Percentiles rank a stretch among this genome's conserved stretches.
phyloP scores from a whole-genome alignment of 345 rosid species.

The Hibiscus mutabilis region DNA sequence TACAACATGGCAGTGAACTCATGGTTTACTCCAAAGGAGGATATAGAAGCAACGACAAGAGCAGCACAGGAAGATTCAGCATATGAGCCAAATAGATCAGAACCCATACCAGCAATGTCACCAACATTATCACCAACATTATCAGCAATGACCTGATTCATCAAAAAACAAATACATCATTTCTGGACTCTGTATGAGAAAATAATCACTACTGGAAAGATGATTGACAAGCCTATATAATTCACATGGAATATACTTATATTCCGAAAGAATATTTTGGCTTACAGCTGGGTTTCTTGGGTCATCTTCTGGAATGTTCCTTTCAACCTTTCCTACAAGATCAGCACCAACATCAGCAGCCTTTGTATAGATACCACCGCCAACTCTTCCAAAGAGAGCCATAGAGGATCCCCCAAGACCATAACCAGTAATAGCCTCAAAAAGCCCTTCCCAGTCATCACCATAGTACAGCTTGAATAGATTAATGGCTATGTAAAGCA shows the following conservation, averaged over 20 bases:
- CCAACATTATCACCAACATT: constrained; percentile 86
- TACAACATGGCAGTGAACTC: constrained; percentile 61
- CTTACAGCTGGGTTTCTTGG: constrained; percentile 84
- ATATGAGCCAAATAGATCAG: constrained; percentile 69
- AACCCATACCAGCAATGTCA: constrained; percentile 83
- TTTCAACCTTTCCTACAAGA: constrained; percentile 80
- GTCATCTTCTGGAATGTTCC: constrained; percentile 77
- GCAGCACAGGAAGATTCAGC: constrained; percentile 82
- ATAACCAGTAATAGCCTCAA: constrained; percentile 81
- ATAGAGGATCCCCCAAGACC: constrained; percentile 87
- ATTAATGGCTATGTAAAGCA: constrained; percentile 61
- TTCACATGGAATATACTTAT: no score
- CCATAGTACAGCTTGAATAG: constrained; percentile 66
- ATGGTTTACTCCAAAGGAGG: constrained; percentile 65
- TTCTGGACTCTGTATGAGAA: not conserved
- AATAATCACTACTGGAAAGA: not conserved
- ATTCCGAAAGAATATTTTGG: constrained; percentile 1
- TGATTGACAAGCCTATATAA: not conserved
- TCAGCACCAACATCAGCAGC: constrained; percentile 91
- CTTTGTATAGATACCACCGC: constrained; percentile 77
- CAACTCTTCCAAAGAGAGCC: constrained; percentile 83
- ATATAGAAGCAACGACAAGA: constrained; percentile 68
- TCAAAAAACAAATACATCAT: not conserved
- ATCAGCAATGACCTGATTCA: constrained; percentile 67
- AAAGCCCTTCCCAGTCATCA: constrained; percentile 75